Conservation (phyloP, 306 rosid genomes). For the Vicia faba region DNA sequence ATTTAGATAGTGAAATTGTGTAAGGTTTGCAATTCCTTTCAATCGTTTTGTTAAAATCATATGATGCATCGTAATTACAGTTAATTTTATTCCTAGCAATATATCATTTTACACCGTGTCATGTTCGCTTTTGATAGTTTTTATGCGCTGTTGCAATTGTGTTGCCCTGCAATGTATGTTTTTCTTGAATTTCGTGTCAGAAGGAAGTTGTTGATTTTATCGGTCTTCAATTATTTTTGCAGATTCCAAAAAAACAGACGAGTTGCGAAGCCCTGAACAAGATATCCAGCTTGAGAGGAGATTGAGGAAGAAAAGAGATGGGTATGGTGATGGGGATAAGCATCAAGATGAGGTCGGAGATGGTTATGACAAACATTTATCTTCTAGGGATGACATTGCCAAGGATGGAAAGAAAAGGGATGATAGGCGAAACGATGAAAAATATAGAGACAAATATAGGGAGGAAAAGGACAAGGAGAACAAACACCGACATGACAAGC, state of each 20-base stretch:
- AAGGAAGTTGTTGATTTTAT: slow-evolving; percentile 29
- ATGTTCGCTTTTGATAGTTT: neutral
- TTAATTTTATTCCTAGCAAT: neutral
- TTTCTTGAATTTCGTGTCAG: slow-evolving; percentile 16
- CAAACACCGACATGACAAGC: slow-evolving; percentile 76
- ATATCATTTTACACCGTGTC: neutral
- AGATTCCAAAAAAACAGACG: slow-evolving; percentile 59
- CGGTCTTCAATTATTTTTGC: slow-evolving; percentile 38
- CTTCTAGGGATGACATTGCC: slow-evolving; percentile 64
- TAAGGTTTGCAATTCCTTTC: slow-evolving; percentile 15
- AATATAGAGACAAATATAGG: slow-evolving; percentile 67
- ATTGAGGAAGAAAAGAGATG: slow-evolving; percentile 73
- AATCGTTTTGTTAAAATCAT: neutral
- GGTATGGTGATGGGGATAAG: slow-evolving; percentile 60
- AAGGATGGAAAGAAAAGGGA: slow-evolving; percentile 77
- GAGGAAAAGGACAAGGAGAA: slow-evolving; percentile 76
- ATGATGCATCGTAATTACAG: slow-evolving; percentile 2
- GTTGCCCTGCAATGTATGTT: slow-evolving; percentile 16
- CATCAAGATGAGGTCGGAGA: slow-evolving; percentile 67
- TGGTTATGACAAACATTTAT: slow-evolving; percentile 55
- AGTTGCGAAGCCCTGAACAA: slow-evolving; percentile 67
- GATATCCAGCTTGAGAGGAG: slow-evolving; percentile 72
- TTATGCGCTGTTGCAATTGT: slow-evolving; percentile 22
- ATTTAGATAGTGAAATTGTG: slow-evolving; percentile 19
- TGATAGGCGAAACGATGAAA: slow-evolving; percentile 90